A percentile compares a stretch with the other conserved stretches of the same genome.
Evolutionary conservation across 163 green algal species (phyloP).

Genomic region (Chlorella variabilis): DNA sequence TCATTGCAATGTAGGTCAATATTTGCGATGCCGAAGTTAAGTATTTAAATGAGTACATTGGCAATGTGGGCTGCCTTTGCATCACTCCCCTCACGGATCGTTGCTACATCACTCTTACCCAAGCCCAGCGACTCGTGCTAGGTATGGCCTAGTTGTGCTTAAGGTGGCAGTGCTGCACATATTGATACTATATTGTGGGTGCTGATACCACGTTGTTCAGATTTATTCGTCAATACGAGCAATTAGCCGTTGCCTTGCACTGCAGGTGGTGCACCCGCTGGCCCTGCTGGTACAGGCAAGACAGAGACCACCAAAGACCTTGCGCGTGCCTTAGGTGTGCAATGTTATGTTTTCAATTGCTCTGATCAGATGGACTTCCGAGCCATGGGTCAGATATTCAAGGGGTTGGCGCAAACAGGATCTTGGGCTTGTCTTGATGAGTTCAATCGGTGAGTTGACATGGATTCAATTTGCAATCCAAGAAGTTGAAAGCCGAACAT

Average conservation of each 20-base stretch:
- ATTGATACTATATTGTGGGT: too few relatives aligned
- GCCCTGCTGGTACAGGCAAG: constrained; percentile 85
- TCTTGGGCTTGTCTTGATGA: constrained; percentile 97
- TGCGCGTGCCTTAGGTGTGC: constrained; percentile 82
- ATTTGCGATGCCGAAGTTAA: constrained; percentile 94
- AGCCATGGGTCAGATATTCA: constrained; percentile 91
- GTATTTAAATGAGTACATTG: constrained; percentile 97
- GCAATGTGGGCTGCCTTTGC: constrained; percentile 94
- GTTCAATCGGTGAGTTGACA: constrained; percentile 82
- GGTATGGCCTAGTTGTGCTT: constrained; percentile 40
- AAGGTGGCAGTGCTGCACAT: neutral
- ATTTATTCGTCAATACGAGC: too few relatives aligned
- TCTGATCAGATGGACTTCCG: constrained; percentile 97
- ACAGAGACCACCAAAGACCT: constrained; percentile 96
- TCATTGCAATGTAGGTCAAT: constrained; percentile 70
- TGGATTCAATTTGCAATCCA: too few relatives aligned
- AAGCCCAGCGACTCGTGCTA: constrained; percentile 92
- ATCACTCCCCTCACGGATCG: constrained; percentile 96
- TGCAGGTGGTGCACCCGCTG: constrained; percentile 59
- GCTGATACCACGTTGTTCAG: too few relatives aligned
- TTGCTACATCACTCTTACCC: constrained; percentile 98
- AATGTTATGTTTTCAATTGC: constrained; percentile 98
- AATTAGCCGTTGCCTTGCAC: neutral
- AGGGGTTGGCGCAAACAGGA: constrained; percentile 91
- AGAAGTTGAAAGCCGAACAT: too few relatives aligned